A percentile compares a stretch with the other conserved stretches of the same genome.
phyloP scores from a whole-genome alignment of 75 land plant genomes.

The Pinus tabuliformis region DNA sequence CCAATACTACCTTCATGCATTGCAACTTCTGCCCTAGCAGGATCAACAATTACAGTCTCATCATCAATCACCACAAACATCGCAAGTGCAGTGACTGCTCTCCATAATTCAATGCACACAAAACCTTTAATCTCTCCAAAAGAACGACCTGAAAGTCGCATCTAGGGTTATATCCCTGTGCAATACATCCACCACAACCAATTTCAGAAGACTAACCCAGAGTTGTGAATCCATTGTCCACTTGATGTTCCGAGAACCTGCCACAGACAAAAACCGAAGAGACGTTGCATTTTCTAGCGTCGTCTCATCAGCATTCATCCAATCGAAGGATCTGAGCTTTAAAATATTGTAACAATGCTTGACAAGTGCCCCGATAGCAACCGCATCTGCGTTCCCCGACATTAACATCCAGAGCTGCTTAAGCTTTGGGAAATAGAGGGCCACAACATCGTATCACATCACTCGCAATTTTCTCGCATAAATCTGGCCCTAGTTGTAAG shows the following conservation, averaged over 20 bases:
- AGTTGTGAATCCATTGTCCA: slow-evolving; percentile 53
- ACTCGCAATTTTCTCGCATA: too few relatives aligned
- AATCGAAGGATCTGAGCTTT: slow-evolving; percentile 78
- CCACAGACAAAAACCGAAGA: slow-evolving; percentile 67
- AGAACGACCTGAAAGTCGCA: slow-evolving; percentile 51
- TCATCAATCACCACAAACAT: too few relatives aligned
- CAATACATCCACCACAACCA: slow-evolving; percentile 86
- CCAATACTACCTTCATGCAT: too few relatives aligned
- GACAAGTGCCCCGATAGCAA: slow-evolving; percentile 69
- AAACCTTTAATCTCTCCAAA: slow-evolving; percentile 53
- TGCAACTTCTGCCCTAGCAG: too few relatives aligned
- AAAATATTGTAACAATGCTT: slow-evolving; percentile 48
- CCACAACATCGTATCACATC: slow-evolving; percentile 29
- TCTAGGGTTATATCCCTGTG: slow-evolving; percentile 67
- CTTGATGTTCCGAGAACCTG: slow-evolving; percentile 63
- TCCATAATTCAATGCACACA: slow-evolving; percentile 18
- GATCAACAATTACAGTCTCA: too few relatives aligned
- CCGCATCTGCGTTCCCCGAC: slow-evolving; percentile 63
- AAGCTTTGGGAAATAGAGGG: slow-evolving; percentile 70
- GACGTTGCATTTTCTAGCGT: slow-evolving; percentile 49
- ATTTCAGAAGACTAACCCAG: slow-evolving; percentile 68
- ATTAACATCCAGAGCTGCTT: slow-evolving; percentile 68
- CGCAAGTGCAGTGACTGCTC: too few relatives aligned
- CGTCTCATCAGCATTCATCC: slow-evolving; percentile 52
- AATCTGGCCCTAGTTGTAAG: too few relatives aligned